Evolutionary conservation across 768 basidiomycete species (phyloP), one percentile per base, ranked within the genome.

Genomic region (Lactifluus subvellereus): DNA sequence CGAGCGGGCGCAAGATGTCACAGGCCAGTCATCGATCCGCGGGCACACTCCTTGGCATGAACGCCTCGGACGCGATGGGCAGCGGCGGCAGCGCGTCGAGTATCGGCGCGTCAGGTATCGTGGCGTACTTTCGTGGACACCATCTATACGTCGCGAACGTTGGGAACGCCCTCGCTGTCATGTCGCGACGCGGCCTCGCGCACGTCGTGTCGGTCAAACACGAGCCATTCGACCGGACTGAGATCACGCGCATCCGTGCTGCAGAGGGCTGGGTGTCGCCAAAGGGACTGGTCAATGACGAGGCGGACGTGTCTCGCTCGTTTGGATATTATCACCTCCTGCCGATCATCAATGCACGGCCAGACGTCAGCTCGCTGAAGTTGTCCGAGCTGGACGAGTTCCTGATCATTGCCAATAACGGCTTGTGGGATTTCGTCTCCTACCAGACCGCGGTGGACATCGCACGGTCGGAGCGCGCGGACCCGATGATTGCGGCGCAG

Each of bases 401-500:
- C 70, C 83, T 98, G 69, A 96, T 99, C 76, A 82, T 99, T 64
- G 97, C 88, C 33, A 98, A 98, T 72, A 82, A 86, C 6, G 93
- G 92, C 0, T 73, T 98, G 30, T 99, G 97, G 97, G 89, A 95
- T 67, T 91, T 85, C 67, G 89, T 98, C 66, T 88, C 91, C 4
- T 92, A 91, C 71, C 94, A 98, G 73, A 96, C 91, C 0, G 96
- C 97, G 1, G 94, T 98, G 59, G 96, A 98, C 72, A 94, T 98
- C 64, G 95, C 94, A 0, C 82, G 91, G 43, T 82, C 83, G 7
- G 89, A 89, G 69, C 74, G 81, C 14, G 74, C 76, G 18, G 85
- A 89, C 68, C 87, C 88, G 0, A 88, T 89, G 86, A 86, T 94
- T 70, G 97, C 97, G 5, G 93, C 97, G 0, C 95, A 98, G 77